Percentiles rank a stretch among this genome's conserved stretches.
Evolutionary conservation across 2,329 filamentous ascomycete species (phyloP).

Genomic region (Pseudogymnoascus sp.): DNA sequence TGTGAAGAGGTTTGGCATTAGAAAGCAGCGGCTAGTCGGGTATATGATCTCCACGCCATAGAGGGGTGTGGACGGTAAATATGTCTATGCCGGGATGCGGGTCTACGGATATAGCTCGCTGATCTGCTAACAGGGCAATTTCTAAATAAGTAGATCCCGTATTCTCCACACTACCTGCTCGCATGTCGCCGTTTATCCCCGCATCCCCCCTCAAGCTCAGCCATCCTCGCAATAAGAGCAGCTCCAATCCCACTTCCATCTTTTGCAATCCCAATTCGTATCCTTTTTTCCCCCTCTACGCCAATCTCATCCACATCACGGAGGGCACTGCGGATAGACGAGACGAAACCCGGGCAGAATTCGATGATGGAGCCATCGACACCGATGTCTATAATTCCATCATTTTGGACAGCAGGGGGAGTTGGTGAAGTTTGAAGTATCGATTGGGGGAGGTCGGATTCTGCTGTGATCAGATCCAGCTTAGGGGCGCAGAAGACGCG

Average conservation of each 20-base stretch:
- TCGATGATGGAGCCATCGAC: constrained; percentile 93
- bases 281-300: constrained; percentile 68
- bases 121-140: neutral
- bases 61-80: too few species aligned
- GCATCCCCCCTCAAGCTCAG: constrained; percentile 53
- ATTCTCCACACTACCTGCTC: too few species aligned
- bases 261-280: constrained; percentile 93
- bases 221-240: constrained; percentile 86
- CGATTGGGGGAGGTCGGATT: neutral
- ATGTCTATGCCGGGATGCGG: too few species aligned
- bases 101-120: neutral
- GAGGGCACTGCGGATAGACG: constrained; percentile 78
- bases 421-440: neutral
- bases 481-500: neutral
- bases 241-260: constrained; percentile 95
- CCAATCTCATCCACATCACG: constrained; percentile 72
- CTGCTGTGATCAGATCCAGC: neutral
- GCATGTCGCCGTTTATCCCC: neutral
- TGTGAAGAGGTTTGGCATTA: too few species aligned
- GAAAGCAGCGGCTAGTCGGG: too few species aligned
- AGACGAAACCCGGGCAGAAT: constrained; percentile 89
- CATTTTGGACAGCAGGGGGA: constrained; percentile 26
- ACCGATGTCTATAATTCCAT: constrained; percentile 77
- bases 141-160: neutral
- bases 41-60: too few species aligned